Percentiles rank a stretch among this genome's conserved stretches.
These are phyloP conservation scores for Fusarium musae DNA, from an alignment of 2,329 filamentous ascomycete genomes.

Conservation along the genomic window DNA sequence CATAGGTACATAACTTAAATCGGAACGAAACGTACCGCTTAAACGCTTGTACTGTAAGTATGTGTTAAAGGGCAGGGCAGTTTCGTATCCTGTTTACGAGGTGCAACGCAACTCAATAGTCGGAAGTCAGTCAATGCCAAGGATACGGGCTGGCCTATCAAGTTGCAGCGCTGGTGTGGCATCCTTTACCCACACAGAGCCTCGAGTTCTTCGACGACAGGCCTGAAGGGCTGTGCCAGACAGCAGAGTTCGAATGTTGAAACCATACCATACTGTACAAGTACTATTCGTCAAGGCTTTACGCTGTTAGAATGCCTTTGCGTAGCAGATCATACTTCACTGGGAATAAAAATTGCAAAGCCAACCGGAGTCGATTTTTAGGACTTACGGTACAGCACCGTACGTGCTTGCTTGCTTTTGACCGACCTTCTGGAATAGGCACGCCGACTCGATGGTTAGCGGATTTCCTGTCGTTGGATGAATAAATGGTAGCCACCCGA, in stretches of 20 bases:
- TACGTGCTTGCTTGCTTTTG: slow-evolving; percentile 7
- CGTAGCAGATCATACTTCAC: background rate
- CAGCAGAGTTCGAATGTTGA: background rate
- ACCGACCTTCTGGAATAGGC: slow-evolving; percentile 32
- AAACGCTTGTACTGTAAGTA: background rate
- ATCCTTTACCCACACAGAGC: background rate
- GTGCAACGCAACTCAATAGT: background rate
- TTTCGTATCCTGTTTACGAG: slow-evolving; percentile 8
- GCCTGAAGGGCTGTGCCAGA: background rate
- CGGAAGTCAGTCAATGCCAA: background rate
- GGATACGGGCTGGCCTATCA: slow-evolving; percentile 28
- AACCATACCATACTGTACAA: background rate
- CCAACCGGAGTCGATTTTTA: background rate
- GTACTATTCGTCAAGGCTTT: slow-evolving; percentile 2
- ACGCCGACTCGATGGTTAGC: slow-evolving; percentile 12
- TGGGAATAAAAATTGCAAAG: background rate
- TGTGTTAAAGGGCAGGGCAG: background rate
- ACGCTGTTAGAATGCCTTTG: background rate
- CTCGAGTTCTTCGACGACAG: background rate
- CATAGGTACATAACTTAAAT: background rate
- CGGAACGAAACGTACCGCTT: slow-evolving; percentile 4
- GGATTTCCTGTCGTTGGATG: slow-evolving; percentile 15
- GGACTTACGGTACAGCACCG: background rate
- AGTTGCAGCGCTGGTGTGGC: background rate
- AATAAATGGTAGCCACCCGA: background rate